These are phyloP conservation scores for Penicillium hesseltinei DNA, from an alignment of 2,329 filamentous ascomycete genomes.

Conservation along the genomic window DNA sequence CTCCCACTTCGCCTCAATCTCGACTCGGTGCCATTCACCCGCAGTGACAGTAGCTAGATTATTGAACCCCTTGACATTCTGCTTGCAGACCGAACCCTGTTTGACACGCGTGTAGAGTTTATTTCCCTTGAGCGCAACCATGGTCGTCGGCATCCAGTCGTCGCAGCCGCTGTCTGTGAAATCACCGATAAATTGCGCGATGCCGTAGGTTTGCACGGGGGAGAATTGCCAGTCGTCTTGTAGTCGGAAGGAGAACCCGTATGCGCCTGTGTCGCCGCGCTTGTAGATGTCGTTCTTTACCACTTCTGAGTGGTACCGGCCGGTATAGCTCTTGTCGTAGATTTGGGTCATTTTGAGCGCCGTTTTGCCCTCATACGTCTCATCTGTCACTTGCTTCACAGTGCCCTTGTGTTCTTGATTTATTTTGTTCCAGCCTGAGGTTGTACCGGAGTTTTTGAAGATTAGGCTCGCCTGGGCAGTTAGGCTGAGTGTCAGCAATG, in stretches of 20 bases:
- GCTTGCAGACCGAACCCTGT: slow-evolving; percentile 39
- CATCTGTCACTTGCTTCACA: slow-evolving; percentile 44
- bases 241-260: slow-evolving; percentile 54
- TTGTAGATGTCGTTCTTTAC: slow-evolving; percentile 47
- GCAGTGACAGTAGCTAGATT: slow-evolving; percentile 42
- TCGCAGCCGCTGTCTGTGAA: slow-evolving; percentile 47
- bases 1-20: slow-evolving; percentile 49
- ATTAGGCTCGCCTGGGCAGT: slow-evolving; percentile 13
- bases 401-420: slow-evolving; percentile 46
- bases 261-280: slow-evolving; percentile 48
- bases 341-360: slow-evolving; percentile 45
- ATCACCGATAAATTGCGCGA: slow-evolving; percentile 54
- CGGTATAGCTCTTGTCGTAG: slow-evolving; percentile 43
- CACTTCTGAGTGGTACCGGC: slow-evolving; percentile 53
- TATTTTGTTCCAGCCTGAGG: slow-evolving; percentile 42
- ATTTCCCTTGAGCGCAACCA: slow-evolving; percentile 49
- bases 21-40: slow-evolving; percentile 49
- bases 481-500: not conserved
- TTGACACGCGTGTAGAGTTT: slow-evolving; percentile 48
- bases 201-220: slow-evolving; percentile 47
- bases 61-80: slow-evolving; percentile 32
- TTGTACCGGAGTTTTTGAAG: slow-evolving; percentile 30
- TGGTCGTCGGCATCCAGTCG: slow-evolving; percentile 50
- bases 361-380: slow-evolving; percentile 39
- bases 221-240: slow-evolving; percentile 48